Evolutionary conservation across 805 yeast species (phyloP).

Genomic region (Zygosaccharomyces bisporus): DNA sequence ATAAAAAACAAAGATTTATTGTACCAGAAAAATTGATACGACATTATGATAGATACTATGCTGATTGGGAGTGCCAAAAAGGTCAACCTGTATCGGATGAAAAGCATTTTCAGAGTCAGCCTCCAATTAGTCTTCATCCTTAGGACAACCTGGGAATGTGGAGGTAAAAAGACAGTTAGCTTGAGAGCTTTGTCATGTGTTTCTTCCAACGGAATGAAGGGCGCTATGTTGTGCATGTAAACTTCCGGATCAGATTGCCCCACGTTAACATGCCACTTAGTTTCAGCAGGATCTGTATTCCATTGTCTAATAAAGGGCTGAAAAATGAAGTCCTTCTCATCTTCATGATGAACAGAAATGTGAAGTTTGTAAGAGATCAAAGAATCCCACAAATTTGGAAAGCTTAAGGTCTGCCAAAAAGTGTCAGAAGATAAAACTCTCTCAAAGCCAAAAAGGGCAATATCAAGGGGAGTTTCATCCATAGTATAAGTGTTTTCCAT

Average conservation of each 20-base stretch:
- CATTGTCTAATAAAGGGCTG: slow-evolving; percentile 68
- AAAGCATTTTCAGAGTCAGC: slow-evolving; percentile 59
- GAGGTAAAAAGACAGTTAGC: slow-evolving; percentile 26
- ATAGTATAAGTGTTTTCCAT: background rate
- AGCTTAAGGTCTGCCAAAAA: slow-evolving; percentile 21
- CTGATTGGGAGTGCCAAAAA: slow-evolving; percentile 67
- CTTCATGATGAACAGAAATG: slow-evolving; percentile 10
- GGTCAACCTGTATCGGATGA: slow-evolving; percentile 73
- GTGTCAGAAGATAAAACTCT: background rate
- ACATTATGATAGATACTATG: slow-evolving; percentile 48
- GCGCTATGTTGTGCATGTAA: slow-evolving; percentile 62
- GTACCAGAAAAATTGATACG: slow-evolving; percentile 52
- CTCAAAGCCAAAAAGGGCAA: slow-evolving; percentile 14
- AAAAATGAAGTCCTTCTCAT: slow-evolving; percentile 34
- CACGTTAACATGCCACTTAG: slow-evolving; percentile 71
- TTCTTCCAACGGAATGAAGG: slow-evolving; percentile 50
- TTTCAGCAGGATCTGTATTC: slow-evolving; percentile 60
- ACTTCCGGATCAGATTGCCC: slow-evolving; percentile 39
- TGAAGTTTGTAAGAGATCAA: slow-evolving; percentile 24
- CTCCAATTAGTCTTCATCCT: slow-evolving; percentile 25
- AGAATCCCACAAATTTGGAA: slow-evolving; percentile 32
- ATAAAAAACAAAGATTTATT: slow-evolving; percentile 40
- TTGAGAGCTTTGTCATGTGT: slow-evolving; percentile 21
- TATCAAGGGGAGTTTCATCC: slow-evolving; percentile 14
- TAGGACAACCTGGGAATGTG: slow-evolving; percentile 17